A percentile compares a stretch with the other conserved stretches of the same genome.
phyloP scores from a whole-genome alignment of 2,329 filamentous ascomycete genomes.

The Hypoxylon sp. region DNA sequence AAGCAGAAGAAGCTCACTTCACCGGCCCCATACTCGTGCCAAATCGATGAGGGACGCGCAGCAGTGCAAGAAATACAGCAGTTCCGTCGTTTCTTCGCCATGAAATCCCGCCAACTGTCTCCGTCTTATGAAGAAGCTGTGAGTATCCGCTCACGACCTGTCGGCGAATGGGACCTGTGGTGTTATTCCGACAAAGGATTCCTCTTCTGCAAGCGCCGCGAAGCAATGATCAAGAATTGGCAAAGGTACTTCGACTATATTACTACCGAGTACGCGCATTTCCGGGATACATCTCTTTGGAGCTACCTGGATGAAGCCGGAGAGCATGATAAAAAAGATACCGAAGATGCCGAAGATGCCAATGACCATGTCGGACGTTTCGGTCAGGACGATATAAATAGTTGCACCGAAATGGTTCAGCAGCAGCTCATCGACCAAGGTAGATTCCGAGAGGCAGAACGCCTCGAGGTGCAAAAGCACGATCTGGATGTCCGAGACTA shows the following conservation, averaged over 20 bases:
- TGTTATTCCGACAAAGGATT: background rate
- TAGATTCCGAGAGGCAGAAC: background rate
- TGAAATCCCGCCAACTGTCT: background rate
- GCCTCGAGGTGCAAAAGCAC: background rate
- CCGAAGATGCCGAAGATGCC: background rate
- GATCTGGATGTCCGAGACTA: background rate
- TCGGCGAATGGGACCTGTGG: background rate
- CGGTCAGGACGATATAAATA: background rate
- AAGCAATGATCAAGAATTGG: background rate
- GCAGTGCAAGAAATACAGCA: background rate
- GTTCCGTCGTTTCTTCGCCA: background rate
- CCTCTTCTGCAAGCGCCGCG: conserved; percentile 3
- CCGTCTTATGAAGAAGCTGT: background rate
- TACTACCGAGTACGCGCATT: background rate
- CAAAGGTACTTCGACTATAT: background rate
- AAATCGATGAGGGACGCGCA: no score
- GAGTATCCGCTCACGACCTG: background rate
- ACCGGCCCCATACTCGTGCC: background rate
- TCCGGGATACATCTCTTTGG: background rate
- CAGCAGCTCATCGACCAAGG: background rate
- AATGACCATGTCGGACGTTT: background rate
- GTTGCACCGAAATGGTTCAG: background rate
- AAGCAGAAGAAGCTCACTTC: conserved; percentile 3
- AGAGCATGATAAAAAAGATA: background rate
- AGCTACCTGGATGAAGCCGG: background rate